Evolutionary conservation across 2,329 filamentous ascomycete genomes (phyloP), one percentile per base, ranked within the genome.

Genomic region (Colletotrichum musae): DNA sequence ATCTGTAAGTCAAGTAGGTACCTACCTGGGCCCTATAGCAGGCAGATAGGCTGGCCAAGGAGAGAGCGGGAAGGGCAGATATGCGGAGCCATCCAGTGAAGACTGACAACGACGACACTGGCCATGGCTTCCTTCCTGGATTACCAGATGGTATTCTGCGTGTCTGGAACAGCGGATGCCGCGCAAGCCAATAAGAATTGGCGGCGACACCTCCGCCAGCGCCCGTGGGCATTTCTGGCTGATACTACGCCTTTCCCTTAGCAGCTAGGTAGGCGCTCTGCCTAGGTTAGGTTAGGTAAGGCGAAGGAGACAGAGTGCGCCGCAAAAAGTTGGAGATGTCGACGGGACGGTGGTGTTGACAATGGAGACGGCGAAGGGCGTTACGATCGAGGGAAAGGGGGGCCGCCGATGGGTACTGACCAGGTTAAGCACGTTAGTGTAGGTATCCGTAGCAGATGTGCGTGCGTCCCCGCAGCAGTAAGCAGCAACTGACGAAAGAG

Each of bases 401-500:
- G 7, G 28, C 7, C 32, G 32, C 9, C 32, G 32, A 36, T 36
- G 32, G 32, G 9, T 36, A 36, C 32, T 10, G 7, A 36, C 32
- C 32, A 36, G 32, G 32, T 10, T 36, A 36, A 36, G 32, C 32
- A 6, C 32, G 32, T 36, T 36, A 36, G 32, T 9, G 10, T 7
- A 36, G 32, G 32, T 36, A 36, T 36, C 32, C 32, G 21, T 24
- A 24, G 21, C 21, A 24, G 3, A 36, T 36, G 32, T 7, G 10
- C 10, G 32, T 36, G 6, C 45, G 16, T n/a, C 59, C 50, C 54
- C 39, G 41, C 39, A 54, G 41, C 21, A 43, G 48, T 66, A 69
- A 66, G 66, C 62, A 69, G 62, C 10, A 26, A 51, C 32, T 43
- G 48, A 54, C 66, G 54, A 65, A 68, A 57, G 66, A 69, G 66